A percentile compares a stretch with the other conserved stretches of the same genome.
phyloP scores from a whole-genome alignment of 2,329 filamentous ascomycete species.

The Seiridium cupressi region DNA sequence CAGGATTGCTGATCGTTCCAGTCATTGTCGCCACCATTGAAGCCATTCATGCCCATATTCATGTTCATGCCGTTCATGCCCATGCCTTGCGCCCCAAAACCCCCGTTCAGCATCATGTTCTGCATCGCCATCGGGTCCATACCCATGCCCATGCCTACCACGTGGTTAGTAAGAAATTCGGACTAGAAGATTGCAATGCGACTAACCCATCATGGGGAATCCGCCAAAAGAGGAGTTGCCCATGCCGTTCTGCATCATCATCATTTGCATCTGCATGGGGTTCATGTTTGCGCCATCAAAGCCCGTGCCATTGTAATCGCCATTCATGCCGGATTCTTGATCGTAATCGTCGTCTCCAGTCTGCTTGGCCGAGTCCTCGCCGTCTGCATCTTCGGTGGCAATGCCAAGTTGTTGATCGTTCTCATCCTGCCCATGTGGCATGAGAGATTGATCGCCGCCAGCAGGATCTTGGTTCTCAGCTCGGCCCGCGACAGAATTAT shows the following conservation, averaged over 20 bases:
- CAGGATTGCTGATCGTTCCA: conserved; percentile 81
- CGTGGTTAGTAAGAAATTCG: conserved; percentile 9
- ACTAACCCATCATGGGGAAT: conserved; percentile 86
- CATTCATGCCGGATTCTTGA: conserved; percentile 39
- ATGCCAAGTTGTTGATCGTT: conserved; percentile 24
- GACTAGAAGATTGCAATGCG: not conserved
- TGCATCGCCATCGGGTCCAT: conserved; percentile 81
- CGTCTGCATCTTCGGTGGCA: conserved; percentile 24
- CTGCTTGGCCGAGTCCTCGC: conserved; percentile 27
- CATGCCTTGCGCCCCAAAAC: conserved; percentile 71
- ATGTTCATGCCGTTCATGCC: conserved; percentile 74
- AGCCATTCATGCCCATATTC: conserved; percentile 73
- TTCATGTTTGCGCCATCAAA: conserved; percentile 67
- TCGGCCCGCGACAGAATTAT: not conserved
- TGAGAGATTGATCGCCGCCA: conserved; percentile 14
- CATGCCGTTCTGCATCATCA: conserved; percentile 72
- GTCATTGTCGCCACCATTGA: conserved; percentile 70
- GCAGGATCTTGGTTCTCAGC: conserved; percentile 9
- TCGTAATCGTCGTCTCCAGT: conserved; percentile 24
- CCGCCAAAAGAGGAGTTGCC: conserved; percentile 51
- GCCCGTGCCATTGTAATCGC: conserved; percentile 57
- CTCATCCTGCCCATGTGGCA: conserved; percentile 16
- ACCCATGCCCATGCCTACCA: conserved; percentile 74
- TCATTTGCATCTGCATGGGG: conserved; percentile 74
- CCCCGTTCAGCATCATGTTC: conserved; percentile 76